Evolutionary conservation across 78 protist species (phyloP), one percentile per base, ranked within the genome.

Genomic region (Isochrysis galbana): DNA sequence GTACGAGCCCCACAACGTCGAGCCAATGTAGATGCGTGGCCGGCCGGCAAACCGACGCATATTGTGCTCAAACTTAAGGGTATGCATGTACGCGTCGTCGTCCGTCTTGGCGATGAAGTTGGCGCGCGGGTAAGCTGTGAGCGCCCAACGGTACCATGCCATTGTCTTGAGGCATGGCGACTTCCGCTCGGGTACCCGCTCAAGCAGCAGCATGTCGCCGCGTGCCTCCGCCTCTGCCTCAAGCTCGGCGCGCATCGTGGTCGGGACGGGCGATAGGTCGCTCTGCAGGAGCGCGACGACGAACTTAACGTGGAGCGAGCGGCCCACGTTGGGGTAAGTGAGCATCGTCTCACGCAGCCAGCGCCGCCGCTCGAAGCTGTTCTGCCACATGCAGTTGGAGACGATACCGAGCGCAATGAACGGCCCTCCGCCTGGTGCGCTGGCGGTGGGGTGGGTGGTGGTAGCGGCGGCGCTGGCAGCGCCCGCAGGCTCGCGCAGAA

Each of bases 161-260:
- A 70, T 70, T 41, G 80, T 70, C 80, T 70, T 70, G 34, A 70
- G 80, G 41, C 80, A 70, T 3, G 80, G 80, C 41, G 80, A 70
- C 17, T 70, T 70, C 14, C 80, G 80, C 41, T 70, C 80, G 29
- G 80, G 80, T 23, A 70, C 80, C 2, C 36, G 7, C 32, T 70
- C 41, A 41, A 70, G 80, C 41, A 70, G 34, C 17, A 70, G 80
- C 80, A 70, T 32, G 80, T 70, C 80, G 34, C 42, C 41, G 3
- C 36, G 80, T 3, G 34, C 36, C 44, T 19, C 41, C 80, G 80
- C 80, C 80, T 70, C 80, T 19, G 5, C 80, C 7, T 41, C 44
- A 2, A 70, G 80, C 80, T 34, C 14, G 25, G 3, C 32, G 1
- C 4, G 23, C 41, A 34, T 3, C 21, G 5, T 41, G 80, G 29